Evolutionary conservation across 2,329 filamentous ascomycete species (phyloP).

Genomic region (Moelleriella libera): DNA sequence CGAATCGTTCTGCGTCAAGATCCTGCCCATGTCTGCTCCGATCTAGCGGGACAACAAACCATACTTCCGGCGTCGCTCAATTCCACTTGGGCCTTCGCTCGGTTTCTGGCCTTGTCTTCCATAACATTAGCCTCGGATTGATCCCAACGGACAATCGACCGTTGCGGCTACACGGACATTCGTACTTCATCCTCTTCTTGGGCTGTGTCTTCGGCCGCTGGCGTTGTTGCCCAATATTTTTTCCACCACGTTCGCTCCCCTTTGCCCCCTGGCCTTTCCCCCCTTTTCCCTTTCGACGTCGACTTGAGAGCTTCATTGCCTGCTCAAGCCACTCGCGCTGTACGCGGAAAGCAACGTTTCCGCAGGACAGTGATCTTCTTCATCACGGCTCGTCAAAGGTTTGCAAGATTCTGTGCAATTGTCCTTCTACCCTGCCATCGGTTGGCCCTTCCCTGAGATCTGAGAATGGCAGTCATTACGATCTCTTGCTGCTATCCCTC

Average conservation of each 20-base stretch:
- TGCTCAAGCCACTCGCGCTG: neutral
- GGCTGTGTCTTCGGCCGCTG: conserved; percentile 32
- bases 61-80: neutral
- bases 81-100: neutral
- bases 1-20: neutral
- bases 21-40: neutral
- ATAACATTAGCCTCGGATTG: neutral
- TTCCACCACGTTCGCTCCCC: conserved; percentile 12
- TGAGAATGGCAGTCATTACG: too few relatives aligned
- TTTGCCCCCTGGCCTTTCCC: conserved; percentile 7
- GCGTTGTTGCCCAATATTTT: conserved; percentile 29
- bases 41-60: neutral
- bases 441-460: too few relatives aligned
- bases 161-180: too few relatives aligned
- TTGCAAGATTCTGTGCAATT: too few relatives aligned
- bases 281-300: conserved; percentile 6
- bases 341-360: too few relatives aligned
- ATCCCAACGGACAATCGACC: too few relatives aligned
- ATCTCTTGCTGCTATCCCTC: too few relatives aligned
- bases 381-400: too few relatives aligned
- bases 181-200: neutral
- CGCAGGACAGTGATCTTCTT: too few relatives aligned
- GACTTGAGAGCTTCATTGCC: neutral
- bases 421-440: too few relatives aligned
- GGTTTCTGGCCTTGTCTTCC: conserved; percentile 1